These are phyloP conservation scores for Arbutus unedo DNA, from an alignment of 148 eudicot genomes.

Conservation along the genomic window DNA sequence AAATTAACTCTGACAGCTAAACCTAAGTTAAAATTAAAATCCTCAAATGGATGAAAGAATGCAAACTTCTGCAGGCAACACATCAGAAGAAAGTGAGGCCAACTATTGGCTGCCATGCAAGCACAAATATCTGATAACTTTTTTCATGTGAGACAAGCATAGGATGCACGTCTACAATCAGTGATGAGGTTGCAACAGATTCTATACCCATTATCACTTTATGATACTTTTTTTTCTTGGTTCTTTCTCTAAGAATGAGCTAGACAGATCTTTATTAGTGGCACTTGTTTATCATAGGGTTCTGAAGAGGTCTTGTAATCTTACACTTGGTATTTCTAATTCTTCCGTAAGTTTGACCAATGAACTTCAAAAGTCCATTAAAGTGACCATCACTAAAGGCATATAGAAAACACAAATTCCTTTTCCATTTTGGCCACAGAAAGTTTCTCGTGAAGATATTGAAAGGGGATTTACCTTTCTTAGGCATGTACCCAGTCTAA, in stretches of 20 bases:
- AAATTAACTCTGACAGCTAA: not conserved
- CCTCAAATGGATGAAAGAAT: slow-evolving; percentile 1
- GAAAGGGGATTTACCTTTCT: not conserved
- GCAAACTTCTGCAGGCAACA: not conserved
- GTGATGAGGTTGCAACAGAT: not conserved
- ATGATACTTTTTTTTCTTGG: not conserved
- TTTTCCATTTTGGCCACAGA: not conserved
- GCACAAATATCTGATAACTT: not conserved
- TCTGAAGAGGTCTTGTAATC: not conserved
- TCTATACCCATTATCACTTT: not conserved
- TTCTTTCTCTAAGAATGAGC: not conserved
- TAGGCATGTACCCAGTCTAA: not conserved
- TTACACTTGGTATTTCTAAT: not conserved
- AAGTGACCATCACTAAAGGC: not conserved
- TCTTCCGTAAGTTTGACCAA: not conserved
- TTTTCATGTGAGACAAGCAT: not conserved
- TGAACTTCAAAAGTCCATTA: not conserved
- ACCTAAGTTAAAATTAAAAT: not conserved
- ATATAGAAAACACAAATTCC: not conserved
- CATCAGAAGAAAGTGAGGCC: not conserved
- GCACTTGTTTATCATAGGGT: not conserved
- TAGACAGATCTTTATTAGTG: not conserved
- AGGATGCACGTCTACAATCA: not conserved
- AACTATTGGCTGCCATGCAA: not conserved
- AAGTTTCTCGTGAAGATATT: not conserved